phyloP scores from a whole-genome alignment of 495 filamentous ascomycete species.

The Tuber calosporum region DNA sequence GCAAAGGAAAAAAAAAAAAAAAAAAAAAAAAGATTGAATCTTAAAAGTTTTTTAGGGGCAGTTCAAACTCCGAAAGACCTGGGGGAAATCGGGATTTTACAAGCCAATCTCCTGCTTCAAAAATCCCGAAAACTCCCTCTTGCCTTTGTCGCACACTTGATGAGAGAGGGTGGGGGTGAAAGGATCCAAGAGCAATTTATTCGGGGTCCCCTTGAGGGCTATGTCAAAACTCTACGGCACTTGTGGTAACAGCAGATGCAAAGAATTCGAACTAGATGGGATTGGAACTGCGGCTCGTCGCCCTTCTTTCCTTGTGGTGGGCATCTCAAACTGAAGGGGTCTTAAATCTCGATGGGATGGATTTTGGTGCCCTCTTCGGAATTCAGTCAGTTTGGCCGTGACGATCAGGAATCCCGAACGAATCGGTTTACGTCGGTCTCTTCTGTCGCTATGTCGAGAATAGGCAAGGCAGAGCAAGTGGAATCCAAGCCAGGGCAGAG shows the following conservation, averaged over 20 bases:
- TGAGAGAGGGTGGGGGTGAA: not conserved
- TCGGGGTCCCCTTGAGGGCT: not conserved
- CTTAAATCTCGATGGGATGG: not conserved
- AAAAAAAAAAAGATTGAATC: not conserved
- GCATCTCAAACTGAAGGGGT: not conserved
- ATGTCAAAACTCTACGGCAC: not conserved
- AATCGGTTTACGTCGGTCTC: slow-evolving; percentile 1
- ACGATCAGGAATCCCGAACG: slow-evolving; percentile 1
- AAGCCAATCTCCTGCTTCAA: not conserved
- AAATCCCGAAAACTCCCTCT: not conserved
- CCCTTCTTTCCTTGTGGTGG: not conserved
- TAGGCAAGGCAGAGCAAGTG: not conserved
- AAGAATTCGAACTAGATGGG: not conserved
- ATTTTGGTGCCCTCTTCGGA: not conserved
- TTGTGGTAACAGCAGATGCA: not conserved
- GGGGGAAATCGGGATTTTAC: not conserved
- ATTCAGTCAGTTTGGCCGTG: not conserved
- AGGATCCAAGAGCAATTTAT: not conserved
- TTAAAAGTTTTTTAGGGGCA: not conserved
- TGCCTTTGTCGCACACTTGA: not conserved
- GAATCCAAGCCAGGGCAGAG: not conserved
- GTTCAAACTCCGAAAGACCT: not conserved
- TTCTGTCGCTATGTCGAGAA: not conserved
- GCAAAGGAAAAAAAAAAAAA: not conserved
- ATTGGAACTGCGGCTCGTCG: not conserved